Percentiles rank a stretch among this genome's conserved stretches.
Conservation (phyloP, 768 basidiomycete species). For the Phlebiopsis gigantea region DNA sequence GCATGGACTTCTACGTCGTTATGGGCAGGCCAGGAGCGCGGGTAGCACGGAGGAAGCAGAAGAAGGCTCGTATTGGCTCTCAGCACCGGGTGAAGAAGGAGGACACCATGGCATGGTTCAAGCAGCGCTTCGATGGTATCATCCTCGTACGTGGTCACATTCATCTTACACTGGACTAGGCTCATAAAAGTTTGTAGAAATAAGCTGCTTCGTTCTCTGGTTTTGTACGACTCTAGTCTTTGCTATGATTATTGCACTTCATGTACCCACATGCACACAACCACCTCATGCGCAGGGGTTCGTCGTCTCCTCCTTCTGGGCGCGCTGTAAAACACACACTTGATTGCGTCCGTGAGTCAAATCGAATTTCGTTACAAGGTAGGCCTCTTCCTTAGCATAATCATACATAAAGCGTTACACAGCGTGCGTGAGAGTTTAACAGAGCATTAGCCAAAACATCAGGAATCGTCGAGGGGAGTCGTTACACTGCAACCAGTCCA, state of each 20-base stretch:
- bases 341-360: background rate
- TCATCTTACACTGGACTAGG: too few relatives aligned
- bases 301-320: background rate
- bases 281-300: slow-evolving; percentile 5
- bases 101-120: slow-evolving; percentile 98
- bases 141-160: slow-evolving; percentile 67
- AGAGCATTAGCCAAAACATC: background rate
- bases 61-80: slow-evolving; percentile 83
- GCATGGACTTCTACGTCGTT: slow-evolving; percentile 98
- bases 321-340: slow-evolving; percentile 4
- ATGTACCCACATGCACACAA: slow-evolving; percentile 26
- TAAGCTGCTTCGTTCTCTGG: slow-evolving; percentile 12
- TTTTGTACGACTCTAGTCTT: slow-evolving; percentile 12
- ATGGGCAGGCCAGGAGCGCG: slow-evolving; percentile 96
- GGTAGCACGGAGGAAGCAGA: slow-evolving; percentile 86
- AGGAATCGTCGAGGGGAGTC: background rate
- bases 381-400: background rate
- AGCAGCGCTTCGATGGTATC: slow-evolving; percentile 98
- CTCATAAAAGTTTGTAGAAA: slow-evolving; percentile 6
- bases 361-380: background rate
- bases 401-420: slow-evolving; percentile 1
- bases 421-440: background rate
- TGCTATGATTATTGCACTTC: slow-evolving; percentile 27
- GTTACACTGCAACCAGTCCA: background rate
- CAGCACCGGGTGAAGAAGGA: slow-evolving; percentile 91